These are phyloP conservation scores for Phialocephala sp. DNA, from an alignment of 2,329 filamentous ascomycete genomes.

Conservation along the genomic window DNA sequence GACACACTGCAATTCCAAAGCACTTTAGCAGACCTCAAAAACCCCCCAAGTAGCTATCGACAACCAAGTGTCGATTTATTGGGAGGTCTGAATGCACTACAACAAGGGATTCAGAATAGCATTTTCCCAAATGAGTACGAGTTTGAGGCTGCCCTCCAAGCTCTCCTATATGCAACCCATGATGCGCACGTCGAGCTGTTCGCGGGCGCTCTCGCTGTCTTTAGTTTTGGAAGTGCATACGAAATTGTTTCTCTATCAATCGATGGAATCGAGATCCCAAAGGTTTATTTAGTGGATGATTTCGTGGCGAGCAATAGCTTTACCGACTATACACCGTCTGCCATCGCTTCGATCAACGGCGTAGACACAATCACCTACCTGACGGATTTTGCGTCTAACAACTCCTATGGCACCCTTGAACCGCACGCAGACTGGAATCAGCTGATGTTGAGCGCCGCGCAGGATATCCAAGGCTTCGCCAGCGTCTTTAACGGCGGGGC, in stretches of 20 bases:
- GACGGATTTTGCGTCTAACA: conserved; percentile 47
- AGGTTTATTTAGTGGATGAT: conserved; percentile 42
- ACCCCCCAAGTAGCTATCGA: conserved; percentile 56
- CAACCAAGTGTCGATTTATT: conserved; percentile 55
- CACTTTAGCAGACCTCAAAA: conserved; percentile 47
- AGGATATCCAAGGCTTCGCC: conserved; percentile 43
- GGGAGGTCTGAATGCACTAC: conserved; percentile 50
- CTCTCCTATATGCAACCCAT: conserved; percentile 55
- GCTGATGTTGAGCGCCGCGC: conserved; percentile 31
- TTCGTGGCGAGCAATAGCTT: conserved; percentile 42
- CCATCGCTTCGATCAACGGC: conserved; percentile 60
- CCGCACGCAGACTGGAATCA: conserved; percentile 47
- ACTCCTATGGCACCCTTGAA: conserved; percentile 43
- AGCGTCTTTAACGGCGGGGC: conserved; percentile 41
- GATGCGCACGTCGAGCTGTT: conserved; percentile 66
- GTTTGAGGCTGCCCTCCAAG: conserved; percentile 61
- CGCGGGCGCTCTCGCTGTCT: conserved; percentile 56
- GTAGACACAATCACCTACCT: conserved; percentile 54
- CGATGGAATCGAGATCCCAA: conserved; percentile 54
- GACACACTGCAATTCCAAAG: conserved; percentile 46
- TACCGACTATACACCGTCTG: conserved; percentile 43
- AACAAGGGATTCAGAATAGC: conserved; percentile 46
- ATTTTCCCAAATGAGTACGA: conserved; percentile 58
- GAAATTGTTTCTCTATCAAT: conserved; percentile 62
- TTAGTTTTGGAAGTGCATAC: conserved; percentile 54